Evolutionary conservation across 2,329 filamentous ascomycete species (phyloP).

Genomic region (Zymoseptoria crescenta): DNA sequence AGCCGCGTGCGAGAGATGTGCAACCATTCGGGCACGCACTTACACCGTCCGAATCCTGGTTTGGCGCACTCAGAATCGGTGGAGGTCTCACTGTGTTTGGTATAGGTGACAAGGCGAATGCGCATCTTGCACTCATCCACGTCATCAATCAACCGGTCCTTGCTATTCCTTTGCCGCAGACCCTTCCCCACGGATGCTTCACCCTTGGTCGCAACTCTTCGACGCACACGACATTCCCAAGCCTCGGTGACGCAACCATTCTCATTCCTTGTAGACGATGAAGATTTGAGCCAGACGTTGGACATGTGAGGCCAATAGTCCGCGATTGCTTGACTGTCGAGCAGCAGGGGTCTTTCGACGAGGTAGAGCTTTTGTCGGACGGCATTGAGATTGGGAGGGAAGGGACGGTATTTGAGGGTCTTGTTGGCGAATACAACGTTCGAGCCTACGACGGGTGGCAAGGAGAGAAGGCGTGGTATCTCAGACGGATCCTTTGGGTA

Average conservation of each 20-base stretch:
- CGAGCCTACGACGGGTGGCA: constrained; percentile 18
- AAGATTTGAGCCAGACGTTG: constrained; percentile 15
- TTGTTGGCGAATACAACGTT: constrained; percentile 19
- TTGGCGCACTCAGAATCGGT: constrained; percentile 3
- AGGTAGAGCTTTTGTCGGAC: constrained; percentile 18
- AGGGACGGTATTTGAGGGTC: constrained; percentile 14
- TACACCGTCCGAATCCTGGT: constrained; percentile 16
- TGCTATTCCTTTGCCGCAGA: constrained; percentile 4
- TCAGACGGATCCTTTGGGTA: not conserved
- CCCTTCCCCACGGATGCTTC: constrained; percentile 1
- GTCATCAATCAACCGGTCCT: constrained; percentile 10
- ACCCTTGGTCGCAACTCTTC: constrained; percentile 7
- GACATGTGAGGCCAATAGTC: constrained; percentile 22
- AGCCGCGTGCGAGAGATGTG: constrained; percentile 8
- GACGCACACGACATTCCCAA: constrained; percentile 17
- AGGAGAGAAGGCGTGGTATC: constrained; percentile 2
- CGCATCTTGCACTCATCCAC: constrained; percentile 11
- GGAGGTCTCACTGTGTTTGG: constrained; percentile 13
- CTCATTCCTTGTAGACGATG: constrained; percentile 2
- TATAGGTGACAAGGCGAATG: constrained; percentile 14
- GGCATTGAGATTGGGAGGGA: constrained; percentile 16
- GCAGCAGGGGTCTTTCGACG: constrained; percentile 14
- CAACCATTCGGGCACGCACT: constrained; percentile 21
- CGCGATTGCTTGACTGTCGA: constrained; percentile 20
- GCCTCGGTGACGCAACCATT: constrained; percentile 15